phyloP scores from a whole-genome alignment of 148 eudicot genomes.

The Chenopodium quinoa region DNA sequence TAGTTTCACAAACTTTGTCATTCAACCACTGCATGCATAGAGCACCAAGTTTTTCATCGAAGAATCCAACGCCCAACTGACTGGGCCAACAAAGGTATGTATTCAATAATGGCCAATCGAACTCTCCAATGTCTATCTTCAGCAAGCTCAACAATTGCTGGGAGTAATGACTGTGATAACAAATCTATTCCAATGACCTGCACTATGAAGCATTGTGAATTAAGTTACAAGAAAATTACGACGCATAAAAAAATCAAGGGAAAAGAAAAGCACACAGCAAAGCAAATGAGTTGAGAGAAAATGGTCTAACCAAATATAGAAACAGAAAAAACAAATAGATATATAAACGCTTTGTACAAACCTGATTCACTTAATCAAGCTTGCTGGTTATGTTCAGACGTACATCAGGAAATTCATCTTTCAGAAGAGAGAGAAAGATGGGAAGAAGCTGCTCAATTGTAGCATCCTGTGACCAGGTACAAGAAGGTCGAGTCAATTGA shows the following conservation, averaged over 20 bases:
- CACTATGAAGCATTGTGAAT: slow-evolving; percentile 23
- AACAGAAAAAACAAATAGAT: not conserved
- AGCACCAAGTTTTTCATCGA: slow-evolving; percentile 92
- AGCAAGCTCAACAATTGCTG: slow-evolving; percentile 98
- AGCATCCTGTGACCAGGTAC: slow-evolving; percentile 67
- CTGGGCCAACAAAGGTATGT: slow-evolving; percentile 91
- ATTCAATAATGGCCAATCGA: slow-evolving; percentile 91
- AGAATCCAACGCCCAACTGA: slow-evolving; percentile 94
- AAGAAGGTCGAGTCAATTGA: not conserved
- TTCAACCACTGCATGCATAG: slow-evolving; percentile 94
- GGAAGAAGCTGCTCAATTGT: slow-evolving; percentile 99
- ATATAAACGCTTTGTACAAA: slow-evolving; percentile 21
- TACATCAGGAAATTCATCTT: slow-evolving; percentile 99
- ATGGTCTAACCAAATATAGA: not conserved
- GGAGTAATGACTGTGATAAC: slow-evolving; percentile 84
- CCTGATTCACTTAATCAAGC: slow-evolving; percentile 99
- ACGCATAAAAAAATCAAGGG: not conserved
- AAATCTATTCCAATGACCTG: slow-evolving; percentile 98
- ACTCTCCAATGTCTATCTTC: slow-evolving; percentile 97
- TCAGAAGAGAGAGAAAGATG: slow-evolving; percentile 89
- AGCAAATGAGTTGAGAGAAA: not conserved
- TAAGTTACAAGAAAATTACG: slow-evolving; percentile 9
- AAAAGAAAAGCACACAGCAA: not conserved
- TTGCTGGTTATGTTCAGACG: slow-evolving; percentile 97
- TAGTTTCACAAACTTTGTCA: slow-evolving; percentile 65